Evolutionary conservation across 495 filamentous ascomycete species (phyloP), one percentile per base, ranked within the genome.

Genomic region (Neurospora discreta): DNA sequence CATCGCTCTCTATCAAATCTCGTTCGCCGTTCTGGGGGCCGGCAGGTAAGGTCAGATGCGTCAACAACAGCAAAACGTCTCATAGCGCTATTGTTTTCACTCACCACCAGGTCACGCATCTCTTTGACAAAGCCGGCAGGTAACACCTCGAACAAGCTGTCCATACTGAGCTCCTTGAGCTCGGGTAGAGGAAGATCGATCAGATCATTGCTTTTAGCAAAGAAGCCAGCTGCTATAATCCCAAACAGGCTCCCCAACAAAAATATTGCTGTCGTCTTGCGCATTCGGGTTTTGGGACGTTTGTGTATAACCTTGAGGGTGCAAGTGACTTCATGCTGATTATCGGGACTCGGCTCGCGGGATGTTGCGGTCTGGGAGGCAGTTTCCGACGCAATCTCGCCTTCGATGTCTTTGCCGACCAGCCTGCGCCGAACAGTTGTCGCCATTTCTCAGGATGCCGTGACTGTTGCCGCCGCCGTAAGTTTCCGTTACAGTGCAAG

Each of bases 171-270:
- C 71, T 95, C 91, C 78, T 90, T 87, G 70, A 97, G 78, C 72
- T 90, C 90, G 58, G 92, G 91, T 33, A 65, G 52, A 65, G 52
- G 52, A 71, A 98, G 82, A 71, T 91, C 92, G 74, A 96, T 91
- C 69, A 96, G 86, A 76, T 97, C 92, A 81, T 92, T 91, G 78
- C 87, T 92, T 68, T 89, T 87, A 23, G 93, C 94, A 74, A 98
- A 94, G 80, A 96, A 91, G 46, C 92, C 88, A 4, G 94, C 94
- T 38, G 90, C 84, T 11, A 92, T 82, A 71, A 98, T 84, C 23
- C 94, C 94, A 77, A 96, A 94, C 42, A 97, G 74, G 40, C 92
- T 93, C 39, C 94, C 94, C 42, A 97, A 80, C 9, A 89, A 77
- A 82, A 98, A 98, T 44, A 97, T 92, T 69, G 93, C 87, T 2